Base-by-base conservation (phyloP, 345 rosid species). In the Brassica nigra region DNA sequence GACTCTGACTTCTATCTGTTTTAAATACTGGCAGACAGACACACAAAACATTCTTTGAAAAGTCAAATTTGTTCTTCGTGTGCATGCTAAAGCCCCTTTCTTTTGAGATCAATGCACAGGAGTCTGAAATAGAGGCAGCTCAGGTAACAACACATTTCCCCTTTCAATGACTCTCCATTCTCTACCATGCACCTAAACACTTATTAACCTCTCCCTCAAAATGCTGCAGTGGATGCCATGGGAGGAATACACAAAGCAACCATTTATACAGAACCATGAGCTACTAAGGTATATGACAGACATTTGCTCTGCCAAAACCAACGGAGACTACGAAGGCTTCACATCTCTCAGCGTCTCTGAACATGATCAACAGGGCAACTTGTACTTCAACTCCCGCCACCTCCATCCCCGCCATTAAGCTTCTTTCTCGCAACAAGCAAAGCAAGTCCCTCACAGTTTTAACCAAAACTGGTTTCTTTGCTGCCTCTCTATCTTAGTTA, bases 51-150 rank as follows among this genome's bases (percentile, higher is more conserved):
- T 93, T 88, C 85, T 91, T 95, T 68, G 88, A 61, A 34, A 95
- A 95, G 80, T 91, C 97, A 4, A 92, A 91, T 84, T 61, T 95
- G 80, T 88, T 88, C 85, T 95, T 93, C 39, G 34, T 93, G 70
- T 95, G 99, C 89, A 78, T 90, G 83, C 54, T 93, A 76, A 88
- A 83, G 61, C 99, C 98, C 33, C 78, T 87, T 70, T 89, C 98
- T 62, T 86, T 76, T 28, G 90, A 90, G 44, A 84, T 93, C 73
- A 82, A 76, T 84, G 83, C 74, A 83, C 98, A 93, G 80, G 91
- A 91, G 64, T 65, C 89, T 10, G 98, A 95, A 87, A 84, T 95
- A 55, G 92, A 84, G 62, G 95, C 90, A 9, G 91, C 95, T 27
- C 83, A 85, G 92, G 98, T 91, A 86, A 47, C 29, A 8, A 3